Percentiles rank a stretch among this genome's conserved stretches.
phyloP scores from a whole-genome alignment of 441 rosid genomes.

The Viola pubescens region DNA sequence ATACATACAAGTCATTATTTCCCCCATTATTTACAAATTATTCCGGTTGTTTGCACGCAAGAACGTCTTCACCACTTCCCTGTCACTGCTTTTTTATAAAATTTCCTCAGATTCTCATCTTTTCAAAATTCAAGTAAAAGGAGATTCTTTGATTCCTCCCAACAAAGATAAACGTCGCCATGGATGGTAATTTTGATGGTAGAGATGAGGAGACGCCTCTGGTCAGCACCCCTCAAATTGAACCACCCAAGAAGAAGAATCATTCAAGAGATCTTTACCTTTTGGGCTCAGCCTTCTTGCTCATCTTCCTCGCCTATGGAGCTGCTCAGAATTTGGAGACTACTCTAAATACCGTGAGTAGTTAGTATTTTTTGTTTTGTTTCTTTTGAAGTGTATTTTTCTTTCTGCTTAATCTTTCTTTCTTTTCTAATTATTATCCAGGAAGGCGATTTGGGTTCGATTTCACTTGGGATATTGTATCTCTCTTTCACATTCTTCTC shows the following conservation, averaged over 20 bases:
- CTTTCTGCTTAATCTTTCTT: not conserved
- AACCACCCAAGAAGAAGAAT: slow-evolving; percentile 20
- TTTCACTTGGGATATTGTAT: slow-evolving; percentile 79
- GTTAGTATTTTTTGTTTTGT: not conserved
- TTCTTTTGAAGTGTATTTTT: not conserved
- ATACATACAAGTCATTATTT: too few species aligned
- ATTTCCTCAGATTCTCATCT: too few species aligned
- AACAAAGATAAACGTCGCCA: slow-evolving; percentile 12
- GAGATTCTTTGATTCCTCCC: too few species aligned
- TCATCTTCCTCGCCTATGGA: slow-evolving; percentile 77
- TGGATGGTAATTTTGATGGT: slow-evolving; percentile 28
- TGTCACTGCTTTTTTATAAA: too few species aligned
- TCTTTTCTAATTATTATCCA: slow-evolving; percentile 19
- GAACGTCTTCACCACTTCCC: too few species aligned
- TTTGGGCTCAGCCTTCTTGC: slow-evolving; percentile 67
- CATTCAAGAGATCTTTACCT: slow-evolving; percentile 66
- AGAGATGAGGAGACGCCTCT: slow-evolving; percentile 59
- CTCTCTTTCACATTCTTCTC: slow-evolving; percentile 83
- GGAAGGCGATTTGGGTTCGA: slow-evolving; percentile 69
- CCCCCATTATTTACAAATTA: too few species aligned
- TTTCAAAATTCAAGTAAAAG: too few species aligned
- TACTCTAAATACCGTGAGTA: slow-evolving; percentile 56
- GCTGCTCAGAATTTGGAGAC: slow-evolving; percentile 96
- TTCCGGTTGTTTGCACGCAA: too few species aligned
- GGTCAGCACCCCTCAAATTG: slow-evolving; percentile 27